Evolutionary conservation across 192 early-diverging fungal genomes (phyloP).

Genomic region (Coemansia sp.): DNA sequence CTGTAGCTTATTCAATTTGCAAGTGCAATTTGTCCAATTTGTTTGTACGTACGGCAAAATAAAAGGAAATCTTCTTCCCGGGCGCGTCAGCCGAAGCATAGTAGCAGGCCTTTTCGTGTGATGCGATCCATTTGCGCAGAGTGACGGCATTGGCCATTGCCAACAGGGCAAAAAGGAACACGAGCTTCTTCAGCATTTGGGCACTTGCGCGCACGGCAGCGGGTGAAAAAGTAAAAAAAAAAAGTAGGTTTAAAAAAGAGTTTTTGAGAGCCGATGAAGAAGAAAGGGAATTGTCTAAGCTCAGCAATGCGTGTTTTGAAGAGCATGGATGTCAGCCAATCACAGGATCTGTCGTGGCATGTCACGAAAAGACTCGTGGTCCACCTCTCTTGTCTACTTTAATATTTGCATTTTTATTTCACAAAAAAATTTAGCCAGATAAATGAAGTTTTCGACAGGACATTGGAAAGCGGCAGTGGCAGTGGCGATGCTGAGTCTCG

Average conservation of each 20-base stretch:
- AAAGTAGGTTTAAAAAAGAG: neutral
- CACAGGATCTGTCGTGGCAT: slow-evolving; percentile 12
- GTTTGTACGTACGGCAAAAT: slow-evolving; percentile 89
- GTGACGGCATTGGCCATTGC: slow-evolving; percentile 58
- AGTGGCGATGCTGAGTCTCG: neutral
- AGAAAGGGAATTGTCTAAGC: slow-evolving; percentile 5
- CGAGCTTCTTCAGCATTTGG: slow-evolving; percentile 48
- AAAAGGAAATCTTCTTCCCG: slow-evolving; percentile 94
- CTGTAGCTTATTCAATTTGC: neutral
- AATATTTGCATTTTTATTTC: slow-evolving; percentile 1
- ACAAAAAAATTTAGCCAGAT: neutral
- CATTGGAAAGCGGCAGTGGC: slow-evolving; percentile 3
- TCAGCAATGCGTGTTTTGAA: slow-evolving; percentile 8
- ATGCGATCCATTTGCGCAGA: slow-evolving; percentile 86
- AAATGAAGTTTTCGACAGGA: neutral
- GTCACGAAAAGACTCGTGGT: neutral
- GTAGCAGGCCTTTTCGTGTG: slow-evolving; percentile 92
- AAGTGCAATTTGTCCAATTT: neutral
- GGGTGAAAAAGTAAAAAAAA: neutral
- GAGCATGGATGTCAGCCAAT: slow-evolving; percentile 5
- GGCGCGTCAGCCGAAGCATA: slow-evolving; percentile 75
- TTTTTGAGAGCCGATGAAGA: neutral
- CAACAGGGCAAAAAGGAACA: slow-evolving; percentile 51
- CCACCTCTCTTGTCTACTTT: neutral
- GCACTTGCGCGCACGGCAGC: neutral